Conservation (phyloP, 2,329 filamentous ascomycete genomes). For the Biscogniauxia sp. region DNA sequence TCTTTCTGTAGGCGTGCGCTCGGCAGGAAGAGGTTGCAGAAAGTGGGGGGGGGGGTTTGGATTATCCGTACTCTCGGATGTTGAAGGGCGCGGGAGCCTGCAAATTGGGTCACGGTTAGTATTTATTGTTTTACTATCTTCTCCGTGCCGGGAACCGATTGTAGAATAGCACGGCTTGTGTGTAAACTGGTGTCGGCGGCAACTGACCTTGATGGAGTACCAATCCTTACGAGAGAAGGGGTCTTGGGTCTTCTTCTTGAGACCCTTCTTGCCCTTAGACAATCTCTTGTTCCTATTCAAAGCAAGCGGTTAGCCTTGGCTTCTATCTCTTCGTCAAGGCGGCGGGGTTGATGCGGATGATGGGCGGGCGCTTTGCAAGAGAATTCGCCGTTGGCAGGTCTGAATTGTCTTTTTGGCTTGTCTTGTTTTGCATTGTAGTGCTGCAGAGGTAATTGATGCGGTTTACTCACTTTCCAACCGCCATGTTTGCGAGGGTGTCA, state of each 20-base stretch:
- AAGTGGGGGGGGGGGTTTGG: no score
- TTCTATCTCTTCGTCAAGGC: slow-evolving; percentile 10
- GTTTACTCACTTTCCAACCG: slow-evolving; percentile 71
- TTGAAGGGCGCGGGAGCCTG: slow-evolving; percentile 94
- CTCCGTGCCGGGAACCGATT: no score
- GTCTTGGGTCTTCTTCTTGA: slow-evolving; percentile 99
- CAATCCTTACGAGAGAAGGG: slow-evolving; percentile 99
- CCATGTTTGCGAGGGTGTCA: slow-evolving; percentile 66
- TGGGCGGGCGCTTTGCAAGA: slow-evolving; percentile 10
- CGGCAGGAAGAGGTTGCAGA: not conserved
- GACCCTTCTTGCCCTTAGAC: slow-evolving; percentile 99
- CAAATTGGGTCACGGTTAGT: slow-evolving; percentile 26
- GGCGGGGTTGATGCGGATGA: slow-evolving; percentile 21
- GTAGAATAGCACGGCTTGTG: no score
- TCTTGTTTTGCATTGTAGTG: slow-evolving; percentile 6
- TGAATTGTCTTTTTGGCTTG: not conserved
- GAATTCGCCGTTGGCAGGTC: slow-evolving; percentile 3
- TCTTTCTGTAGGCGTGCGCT: slow-evolving; percentile 13
- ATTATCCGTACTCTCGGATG: slow-evolving; percentile 80
- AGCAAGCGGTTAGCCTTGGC: slow-evolving; percentile 27
- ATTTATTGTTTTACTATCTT: not conserved
- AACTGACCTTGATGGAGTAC: slow-evolving; percentile 88
- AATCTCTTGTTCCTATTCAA: slow-evolving; percentile 93
- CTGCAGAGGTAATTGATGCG: slow-evolving; percentile 9
- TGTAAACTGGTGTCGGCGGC: not conserved